phyloP scores from a whole-genome alignment of 1,284 basidiomycete genomes.

The Sporisorium sorghi region DNA sequence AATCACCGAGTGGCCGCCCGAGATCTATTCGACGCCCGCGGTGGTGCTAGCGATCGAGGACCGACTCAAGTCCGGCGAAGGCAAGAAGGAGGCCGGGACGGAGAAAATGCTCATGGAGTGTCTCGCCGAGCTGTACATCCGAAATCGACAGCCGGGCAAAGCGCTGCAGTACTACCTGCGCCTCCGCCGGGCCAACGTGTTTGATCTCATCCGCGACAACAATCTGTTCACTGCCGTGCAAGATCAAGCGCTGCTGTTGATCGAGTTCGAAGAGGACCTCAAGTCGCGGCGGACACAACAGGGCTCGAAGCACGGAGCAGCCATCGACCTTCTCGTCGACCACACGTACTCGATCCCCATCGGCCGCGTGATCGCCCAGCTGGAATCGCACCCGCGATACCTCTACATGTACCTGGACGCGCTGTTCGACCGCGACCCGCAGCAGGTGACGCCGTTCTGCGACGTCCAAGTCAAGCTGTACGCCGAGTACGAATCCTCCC shows the following conservation, averaged over 20 bases:
- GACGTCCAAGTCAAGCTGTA: slow-evolving; percentile 89
- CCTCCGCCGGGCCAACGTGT: slow-evolving; percentile 86
- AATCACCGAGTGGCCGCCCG: slow-evolving; percentile 87
- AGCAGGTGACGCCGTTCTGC: slow-evolving; percentile 82
- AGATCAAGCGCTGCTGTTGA: slow-evolving; percentile 88
- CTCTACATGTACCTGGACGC: slow-evolving; percentile 94
- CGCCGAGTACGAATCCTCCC: slow-evolving; percentile 83
- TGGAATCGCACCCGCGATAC: slow-evolving; percentile 81
- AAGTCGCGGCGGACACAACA: slow-evolving; percentile 70
- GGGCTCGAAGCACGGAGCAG: slow-evolving; percentile 72
- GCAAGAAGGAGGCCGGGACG: slow-evolving; percentile 70
- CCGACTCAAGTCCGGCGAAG: slow-evolving; percentile 73
- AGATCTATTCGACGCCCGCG: slow-evolving; percentile 87
- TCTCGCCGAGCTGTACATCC: slow-evolving; percentile 88
- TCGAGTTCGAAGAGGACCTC: slow-evolving; percentile 93
- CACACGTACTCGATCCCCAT: slow-evolving; percentile 97
- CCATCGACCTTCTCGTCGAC: slow-evolving; percentile 88
- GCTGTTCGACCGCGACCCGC: slow-evolving; percentile 86
- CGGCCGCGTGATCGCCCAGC: slow-evolving; percentile 85
- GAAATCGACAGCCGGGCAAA: slow-evolving; percentile 90
- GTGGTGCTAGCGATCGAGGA: slow-evolving; percentile 89
- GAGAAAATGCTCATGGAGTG: slow-evolving; percentile 82
- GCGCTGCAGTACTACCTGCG: slow-evolving; percentile 90
- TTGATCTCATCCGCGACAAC: slow-evolving; percentile 92
- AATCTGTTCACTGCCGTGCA: slow-evolving; percentile 95